Base-by-base conservation (phyloP, 495 filamentous ascomycete genomes). In the Hyaloscypha finlandica region DNA sequence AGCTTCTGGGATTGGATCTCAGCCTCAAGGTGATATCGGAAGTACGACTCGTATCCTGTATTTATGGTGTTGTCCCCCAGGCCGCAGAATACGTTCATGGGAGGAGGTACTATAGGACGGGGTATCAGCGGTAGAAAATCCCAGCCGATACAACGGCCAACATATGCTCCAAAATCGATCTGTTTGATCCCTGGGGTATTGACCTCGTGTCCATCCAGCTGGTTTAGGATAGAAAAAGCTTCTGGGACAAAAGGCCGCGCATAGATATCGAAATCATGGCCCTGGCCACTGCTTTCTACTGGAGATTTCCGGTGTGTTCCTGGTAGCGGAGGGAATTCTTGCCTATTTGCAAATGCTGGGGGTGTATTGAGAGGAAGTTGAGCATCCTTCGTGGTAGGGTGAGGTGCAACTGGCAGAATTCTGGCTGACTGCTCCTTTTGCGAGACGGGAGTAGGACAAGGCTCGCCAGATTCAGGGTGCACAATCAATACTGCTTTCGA, bases 181-280 rank as follows among this genome's bases (percentile, higher is more conserved):
- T 29, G 12, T 22, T 65, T 66, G 6, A 30, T 25, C 6, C 67
- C 59, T 3, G 53, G 63, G 29, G 73, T 74, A 37, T 68, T 12
- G 48, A 70, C n/a, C 11, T 57, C 55, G 6, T 35, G 56, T 4
- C 72, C 71, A 12, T 61, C n/a, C 2, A 66, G 56, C 22, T 33
- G 32, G 66, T 78, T 80, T 59, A 80, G 71, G 42, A 51, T 45
- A 20, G 64, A 69, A 8, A 78, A 61, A 37, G 54, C 58, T 31
- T 73, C 58, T 12, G 77, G 77, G 22, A 80, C 69, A 63, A 77
- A 78, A 14, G 76, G 69, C 12, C 69, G 62, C 2, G 77, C 77
- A 59, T 77, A 78, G 11, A 76, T 61, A 64, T 80, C 76, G 59
- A 78, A 74, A 16, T 48, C 6, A 48, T 64, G 63, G 19, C 42